A percentile compares a stretch with the other conserved stretches of the same genome.
These are phyloP conservation scores for Domatiomyces catenatus DNA, from an alignment of 2,329 filamentous ascomycete species.

Conservation along the genomic window DNA sequence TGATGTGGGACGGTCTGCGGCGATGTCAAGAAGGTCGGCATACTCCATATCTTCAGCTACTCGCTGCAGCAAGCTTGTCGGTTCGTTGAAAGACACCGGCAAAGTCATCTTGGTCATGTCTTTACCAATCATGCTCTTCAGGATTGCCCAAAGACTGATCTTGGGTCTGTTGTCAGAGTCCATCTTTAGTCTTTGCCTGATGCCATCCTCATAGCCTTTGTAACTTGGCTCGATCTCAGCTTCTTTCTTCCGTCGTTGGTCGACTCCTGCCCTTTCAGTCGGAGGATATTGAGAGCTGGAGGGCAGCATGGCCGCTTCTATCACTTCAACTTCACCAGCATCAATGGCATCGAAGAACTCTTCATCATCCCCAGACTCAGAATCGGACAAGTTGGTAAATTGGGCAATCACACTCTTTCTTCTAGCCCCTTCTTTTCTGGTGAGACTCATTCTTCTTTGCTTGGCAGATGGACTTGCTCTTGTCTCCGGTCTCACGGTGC, in stretches of 20 bases:
- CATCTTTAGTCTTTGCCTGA: conserved; percentile 66
- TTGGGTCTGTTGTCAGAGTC: conserved; percentile 86
- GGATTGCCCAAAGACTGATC: conserved; percentile 86
- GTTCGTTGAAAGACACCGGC: conserved; percentile 96
- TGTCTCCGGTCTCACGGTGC: conserved; percentile 25
- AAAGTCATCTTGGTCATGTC: conserved; percentile 99
- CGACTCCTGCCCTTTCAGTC: conserved; percentile 24
- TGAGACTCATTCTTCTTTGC: conserved; percentile 10
- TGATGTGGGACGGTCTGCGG: conserved; percentile 70
- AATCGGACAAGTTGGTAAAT: conserved; percentile 56
- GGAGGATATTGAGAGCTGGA: conserved; percentile 19
- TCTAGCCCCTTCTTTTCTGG: conserved; percentile 30
- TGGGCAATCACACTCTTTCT: conserved; percentile 54
- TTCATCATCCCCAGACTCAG: conserved; percentile 66
- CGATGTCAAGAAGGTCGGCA: conserved; percentile 75
- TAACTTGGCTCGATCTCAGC: conserved; percentile 63
- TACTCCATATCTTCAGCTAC: conserved; percentile 98
- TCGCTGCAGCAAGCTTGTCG: conserved; percentile 84
- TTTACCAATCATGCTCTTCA: conserved; percentile 99
- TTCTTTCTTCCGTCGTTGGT: conserved; percentile 34
- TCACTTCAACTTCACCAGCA: conserved; percentile 73
- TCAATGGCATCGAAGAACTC: conserved; percentile 98
- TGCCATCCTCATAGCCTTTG: conserved; percentile 78
- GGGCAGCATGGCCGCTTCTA: conserved; percentile 33
- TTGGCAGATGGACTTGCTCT: conserved; percentile 11